A percentile compares a stretch with the other conserved stretches of the same genome.
These are phyloP conservation scores for Trichophyton benhamiae DNA, from an alignment of 2,329 filamentous ascomycete genomes.

Conservation along the genomic window DNA sequence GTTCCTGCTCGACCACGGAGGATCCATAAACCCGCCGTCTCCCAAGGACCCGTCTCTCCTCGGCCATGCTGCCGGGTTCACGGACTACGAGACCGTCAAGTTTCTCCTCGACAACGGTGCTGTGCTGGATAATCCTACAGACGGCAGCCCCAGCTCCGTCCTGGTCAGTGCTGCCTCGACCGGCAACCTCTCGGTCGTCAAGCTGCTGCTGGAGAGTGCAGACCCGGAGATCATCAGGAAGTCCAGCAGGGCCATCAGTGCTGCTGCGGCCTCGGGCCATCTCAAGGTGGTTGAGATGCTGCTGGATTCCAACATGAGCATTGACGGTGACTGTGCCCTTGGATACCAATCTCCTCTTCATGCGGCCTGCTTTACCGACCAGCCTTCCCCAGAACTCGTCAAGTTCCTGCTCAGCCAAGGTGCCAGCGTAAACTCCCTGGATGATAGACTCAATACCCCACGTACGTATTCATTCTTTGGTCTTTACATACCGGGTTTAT, in stretches of 20 bases:
- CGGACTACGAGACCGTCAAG: constrained; percentile 4
- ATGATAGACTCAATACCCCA: not conserved
- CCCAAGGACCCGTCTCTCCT: not conserved
- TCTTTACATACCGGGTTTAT: too few relatives aligned
- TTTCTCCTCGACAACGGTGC: constrained; percentile 2
- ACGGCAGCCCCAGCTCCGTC: not conserved
- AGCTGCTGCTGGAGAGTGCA: not conserved
- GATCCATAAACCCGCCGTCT: not conserved
- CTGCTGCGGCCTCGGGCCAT: not conserved
- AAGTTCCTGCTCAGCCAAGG: not conserved
- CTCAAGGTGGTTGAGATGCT: not conserved
- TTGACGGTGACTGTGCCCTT: not conserved
- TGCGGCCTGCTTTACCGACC: not conserved
- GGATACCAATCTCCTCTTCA: constrained; percentile 1
- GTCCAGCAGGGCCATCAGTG: not conserved
- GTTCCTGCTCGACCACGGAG: constrained; percentile 4
- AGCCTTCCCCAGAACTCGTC: not conserved
- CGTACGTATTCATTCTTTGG: not conserved
- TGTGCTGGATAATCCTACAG: not conserved
- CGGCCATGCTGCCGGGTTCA: constrained; percentile 2
- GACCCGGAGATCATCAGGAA: not conserved
- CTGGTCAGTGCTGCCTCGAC: not conserved
- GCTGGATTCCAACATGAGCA: not conserved
- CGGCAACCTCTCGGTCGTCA: not conserved
- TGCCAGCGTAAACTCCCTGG: not conserved